A percentile compares a stretch with the other conserved stretches of the same genome.
Conservation (phyloP, 1,284 basidiomycete species). For the Cutaneotrichosporon daszewskae region DNA sequence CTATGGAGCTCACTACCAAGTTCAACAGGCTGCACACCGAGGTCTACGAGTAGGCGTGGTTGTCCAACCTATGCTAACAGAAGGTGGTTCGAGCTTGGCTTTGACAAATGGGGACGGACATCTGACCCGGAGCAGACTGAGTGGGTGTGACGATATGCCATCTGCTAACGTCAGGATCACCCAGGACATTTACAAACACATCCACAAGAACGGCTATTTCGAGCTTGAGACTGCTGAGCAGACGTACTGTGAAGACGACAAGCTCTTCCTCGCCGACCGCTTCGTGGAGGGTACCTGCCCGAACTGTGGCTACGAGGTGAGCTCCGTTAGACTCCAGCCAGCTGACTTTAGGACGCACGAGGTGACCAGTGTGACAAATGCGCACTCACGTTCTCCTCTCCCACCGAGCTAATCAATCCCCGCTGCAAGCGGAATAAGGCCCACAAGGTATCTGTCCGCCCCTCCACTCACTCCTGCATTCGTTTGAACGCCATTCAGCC, state of each 20-base stretch:
- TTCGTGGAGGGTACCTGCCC: slow-evolving; percentile 94
- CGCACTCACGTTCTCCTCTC: slow-evolving; percentile 78
- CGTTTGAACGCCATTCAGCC: slow-evolving; percentile 80
- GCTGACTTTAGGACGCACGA: slow-evolving; percentile 70
- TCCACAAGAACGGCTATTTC: slow-evolving; percentile 69
- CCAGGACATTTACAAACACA: slow-evolving; percentile 78
- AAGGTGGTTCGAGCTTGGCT: slow-evolving; percentile 57
- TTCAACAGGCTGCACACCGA: slow-evolving; percentile 84
- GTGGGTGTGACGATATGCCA: no score
- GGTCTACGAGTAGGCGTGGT: slow-evolving; percentile 72
- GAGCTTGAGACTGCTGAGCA: slow-evolving; percentile 81
- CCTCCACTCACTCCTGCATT: slow-evolving; percentile 92
- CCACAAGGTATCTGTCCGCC: slow-evolving; percentile 68
- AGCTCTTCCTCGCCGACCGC: slow-evolving; percentile 89
- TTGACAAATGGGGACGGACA: slow-evolving; percentile 95
- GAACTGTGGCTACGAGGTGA: slow-evolving; percentile 74
- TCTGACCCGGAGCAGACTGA: slow-evolving; percentile 86
- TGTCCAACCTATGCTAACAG: background rate
- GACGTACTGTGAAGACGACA: slow-evolving; percentile 85
- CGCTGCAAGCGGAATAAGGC: slow-evolving; percentile 81
- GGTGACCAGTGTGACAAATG: slow-evolving; percentile 99
- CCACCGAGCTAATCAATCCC: slow-evolving; percentile 90
- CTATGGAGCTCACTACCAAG: slow-evolving; percentile 85
- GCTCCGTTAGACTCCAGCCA: slow-evolving; percentile 14
- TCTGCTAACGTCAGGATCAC: no score